A percentile compares a stretch with the other conserved stretches of the same genome.
Evolutionary conservation across 257 asterid species (phyloP).

Genomic region (Avicennia marina): DNA sequence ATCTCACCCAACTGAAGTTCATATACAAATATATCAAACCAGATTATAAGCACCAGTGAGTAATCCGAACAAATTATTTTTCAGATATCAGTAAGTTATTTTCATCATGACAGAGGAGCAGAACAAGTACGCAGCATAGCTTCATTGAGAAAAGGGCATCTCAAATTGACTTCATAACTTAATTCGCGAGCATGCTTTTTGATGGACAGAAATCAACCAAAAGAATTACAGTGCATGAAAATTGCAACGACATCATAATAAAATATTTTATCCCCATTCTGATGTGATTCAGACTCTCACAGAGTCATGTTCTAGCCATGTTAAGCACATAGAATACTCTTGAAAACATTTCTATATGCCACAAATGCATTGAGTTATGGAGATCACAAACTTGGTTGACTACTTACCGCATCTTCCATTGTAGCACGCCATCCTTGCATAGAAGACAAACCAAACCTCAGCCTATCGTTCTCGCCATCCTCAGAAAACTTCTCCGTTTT

Average conservation of each 20-base stretch:
- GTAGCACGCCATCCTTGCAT: constrained; percentile 99
- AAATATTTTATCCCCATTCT: neutral
- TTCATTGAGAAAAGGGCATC: neutral
- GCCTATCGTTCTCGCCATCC: constrained; percentile 69
- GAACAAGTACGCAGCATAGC: neutral
- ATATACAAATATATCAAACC: too few relatives aligned
- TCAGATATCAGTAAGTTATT: too few relatives aligned
- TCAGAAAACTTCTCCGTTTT: constrained; percentile 86
- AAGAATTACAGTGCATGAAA: neutral
- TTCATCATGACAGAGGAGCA: too few relatives aligned
- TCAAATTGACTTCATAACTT: neutral
- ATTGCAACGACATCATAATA: neutral
- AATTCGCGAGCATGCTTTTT: neutral
- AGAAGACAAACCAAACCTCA: constrained; percentile 75
- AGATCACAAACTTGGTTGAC: constrained; percentile 10
- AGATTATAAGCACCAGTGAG: too few relatives aligned
- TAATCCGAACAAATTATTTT: too few relatives aligned
- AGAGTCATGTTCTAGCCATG: constrained; percentile 2
- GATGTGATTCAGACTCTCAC: neutral
- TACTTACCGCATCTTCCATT: constrained; percentile 97
- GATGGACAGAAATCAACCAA: neutral
- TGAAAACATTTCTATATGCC: neutral
- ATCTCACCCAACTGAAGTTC: too few relatives aligned
- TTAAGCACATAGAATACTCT: constrained; percentile 3
- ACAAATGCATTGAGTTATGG: neutral